Evolutionary conservation across 1,284 basidiomycete genomes (phyloP).

Genomic region (Puccinia polysora): DNA sequence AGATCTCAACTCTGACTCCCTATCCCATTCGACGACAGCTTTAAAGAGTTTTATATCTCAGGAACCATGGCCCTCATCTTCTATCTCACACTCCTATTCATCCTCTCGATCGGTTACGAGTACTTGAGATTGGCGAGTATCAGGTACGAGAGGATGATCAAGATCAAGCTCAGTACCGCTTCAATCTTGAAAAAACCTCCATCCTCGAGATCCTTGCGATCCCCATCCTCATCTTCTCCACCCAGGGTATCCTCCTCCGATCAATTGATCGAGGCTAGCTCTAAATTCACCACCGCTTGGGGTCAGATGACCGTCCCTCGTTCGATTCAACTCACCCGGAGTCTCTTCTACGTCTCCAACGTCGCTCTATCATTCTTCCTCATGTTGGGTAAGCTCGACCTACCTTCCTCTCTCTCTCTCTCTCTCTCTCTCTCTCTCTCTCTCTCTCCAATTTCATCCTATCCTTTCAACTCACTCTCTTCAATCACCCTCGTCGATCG

Average conservation of each 20-base stretch:
- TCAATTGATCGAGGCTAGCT: neutral
- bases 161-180: constrained; percentile 18
- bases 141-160: constrained; percentile 20
- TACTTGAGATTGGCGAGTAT: constrained; percentile 25
- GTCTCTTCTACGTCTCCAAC: constrained; percentile 34
- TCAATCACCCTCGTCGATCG: neutral
- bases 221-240: too few species aligned
- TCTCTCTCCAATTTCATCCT: too few species aligned
- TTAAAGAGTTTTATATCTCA: constrained; percentile 37
- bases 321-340: constrained; percentile 29
- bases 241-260: too few species aligned
- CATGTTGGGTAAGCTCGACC: constrained; percentile 25
- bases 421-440: too few species aligned
- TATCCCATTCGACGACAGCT: constrained; percentile 7
- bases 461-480: too few species aligned
- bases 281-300: constrained; percentile 5
- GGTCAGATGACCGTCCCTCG: constrained; percentile 24
- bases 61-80: constrained; percentile 22
- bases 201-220: constrained; percentile 6
- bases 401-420: neutral
- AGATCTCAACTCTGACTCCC: neutral
- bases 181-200: neutral
- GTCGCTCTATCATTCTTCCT: constrained; percentile 41
- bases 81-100: constrained; percentile 25
- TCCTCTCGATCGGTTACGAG: constrained; percentile 29